These are phyloP conservation scores for Ustilago loliicola DNA, from an alignment of 1,284 basidiomycete genomes.

Conservation along the genomic window DNA sequence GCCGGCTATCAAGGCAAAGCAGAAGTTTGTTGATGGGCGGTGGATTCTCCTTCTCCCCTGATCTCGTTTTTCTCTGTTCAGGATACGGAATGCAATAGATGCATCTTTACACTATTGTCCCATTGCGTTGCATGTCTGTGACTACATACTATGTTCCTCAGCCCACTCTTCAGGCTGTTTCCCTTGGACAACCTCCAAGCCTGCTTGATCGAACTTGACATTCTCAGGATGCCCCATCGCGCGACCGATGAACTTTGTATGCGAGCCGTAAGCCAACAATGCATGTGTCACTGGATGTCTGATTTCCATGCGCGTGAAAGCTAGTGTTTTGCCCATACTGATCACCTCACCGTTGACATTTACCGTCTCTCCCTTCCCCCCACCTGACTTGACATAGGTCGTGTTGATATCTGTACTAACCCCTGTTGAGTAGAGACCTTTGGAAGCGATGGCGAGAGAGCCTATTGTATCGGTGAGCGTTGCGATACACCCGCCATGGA, in stretches of 20 bases:
- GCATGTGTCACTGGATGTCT: constrained; percentile 56
- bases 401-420: constrained; percentile 89
- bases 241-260: constrained; percentile 89
- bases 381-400: constrained; percentile 82
- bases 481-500: constrained; percentile 86
- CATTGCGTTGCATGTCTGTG: constrained; percentile 11
- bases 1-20: constrained; percentile 62
- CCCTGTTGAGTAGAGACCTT: constrained; percentile 85
- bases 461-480: constrained; percentile 88
- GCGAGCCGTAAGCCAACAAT: constrained; percentile 70
- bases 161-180: constrained; percentile 55
- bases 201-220: constrained; percentile 83
- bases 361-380: constrained; percentile 67
- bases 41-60: constrained; percentile 54
- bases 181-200: constrained; percentile 80
- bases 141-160: constrained; percentile 20
- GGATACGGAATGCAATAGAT: neutral
- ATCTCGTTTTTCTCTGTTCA: neutral
- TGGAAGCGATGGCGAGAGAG: constrained; percentile 83
- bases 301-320: constrained; percentile 65
- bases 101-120: neutral
- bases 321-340: constrained; percentile 63
- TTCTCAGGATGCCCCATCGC: constrained; percentile 81
- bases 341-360: constrained; percentile 50
- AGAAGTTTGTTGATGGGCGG: constrained; percentile 59